Evolutionary conservation across 139 green algal species (phyloP), one percentile per base, ranked within the genome.

Genomic region (Haematococcus lacustris): DNA sequence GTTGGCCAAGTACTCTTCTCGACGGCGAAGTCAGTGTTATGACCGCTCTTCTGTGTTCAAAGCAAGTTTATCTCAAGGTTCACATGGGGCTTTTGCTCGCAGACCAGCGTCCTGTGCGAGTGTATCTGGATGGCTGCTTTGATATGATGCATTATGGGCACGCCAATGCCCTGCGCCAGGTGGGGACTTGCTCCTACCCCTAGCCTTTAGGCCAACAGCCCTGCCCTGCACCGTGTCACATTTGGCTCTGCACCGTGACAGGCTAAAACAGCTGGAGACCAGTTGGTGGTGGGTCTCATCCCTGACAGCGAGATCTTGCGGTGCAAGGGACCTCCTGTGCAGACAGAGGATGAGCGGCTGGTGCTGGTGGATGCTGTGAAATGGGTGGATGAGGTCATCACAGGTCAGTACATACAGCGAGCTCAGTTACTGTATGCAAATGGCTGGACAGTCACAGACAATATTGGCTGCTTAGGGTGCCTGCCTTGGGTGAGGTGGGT

Each of bases 131-230:
- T 77, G 96, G 95, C 25, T 99, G 96, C 82, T 99, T 99, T 73
- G 96, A 99, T 78, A 93, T 98, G 88, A 98, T 99, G 94, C 96
- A 99, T 73, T 98, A 98, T 71, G 96, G 96, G 0, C 96, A 99
- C 81, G 93, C 93, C 21, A 99, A 99, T 78, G 96, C 96, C 1
- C 83, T 99, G 73, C 82, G 96, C 0, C 94, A 97, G 86, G 90
- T 88, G 64, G 0, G 73, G n/a, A n/a, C n/a, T n/a, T n/a, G n/a
- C n/a, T n/a, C n/a, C n/a, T n/a, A n/a, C n/a, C n/a, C n/a, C n/a
- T n/a, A n/a, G n/a, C n/a, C n/a, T n/a, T n/a, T n/a, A n/a, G n/a
- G n/a, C n/a, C n/a, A n/a, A n/a, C n/a, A n/a, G n/a, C n/a, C n/a
- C n/a, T n/a, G n/a, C n/a, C n/a, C n/a, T n/a, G n/a, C n/a, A n/a